Conservation (phyloP, 202 grass and related monocot genomes). For the Eragrostis tef region DNA sequence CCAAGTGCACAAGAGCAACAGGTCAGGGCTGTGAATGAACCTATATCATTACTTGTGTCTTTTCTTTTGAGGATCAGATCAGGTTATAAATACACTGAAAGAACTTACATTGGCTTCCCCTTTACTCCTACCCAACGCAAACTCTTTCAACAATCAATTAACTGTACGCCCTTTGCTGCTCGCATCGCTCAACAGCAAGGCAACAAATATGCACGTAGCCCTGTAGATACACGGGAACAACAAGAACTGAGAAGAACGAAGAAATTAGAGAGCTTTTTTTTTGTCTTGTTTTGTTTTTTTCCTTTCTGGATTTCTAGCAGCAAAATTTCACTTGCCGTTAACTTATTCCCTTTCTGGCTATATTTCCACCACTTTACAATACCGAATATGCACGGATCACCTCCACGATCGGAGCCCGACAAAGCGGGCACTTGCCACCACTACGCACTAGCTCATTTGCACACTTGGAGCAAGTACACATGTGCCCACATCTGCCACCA, state of each 20-base stretch:
- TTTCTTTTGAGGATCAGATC: constrained; percentile 35
- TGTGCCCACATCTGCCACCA: constrained; percentile 87
- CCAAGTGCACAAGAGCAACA: too few relatives aligned
- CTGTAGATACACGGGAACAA: constrained; percentile 49
- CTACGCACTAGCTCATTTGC: constrained; percentile 84
- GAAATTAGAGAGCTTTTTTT: constrained; percentile 22
- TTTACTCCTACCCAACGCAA: constrained; percentile 39
- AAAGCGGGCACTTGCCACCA: constrained; percentile 92
- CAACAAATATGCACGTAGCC: constrained; percentile 51
- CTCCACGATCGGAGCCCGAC: constrained; percentile 89
- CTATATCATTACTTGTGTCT: constrained; percentile 45
- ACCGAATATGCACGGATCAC: constrained; percentile 90
- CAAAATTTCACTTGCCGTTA: constrained; percentile 56
- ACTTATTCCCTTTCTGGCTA: constrained; percentile 44
- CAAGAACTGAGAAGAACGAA: constrained; percentile 34
- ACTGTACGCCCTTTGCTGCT: constrained; percentile 43
- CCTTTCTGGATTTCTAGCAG: constrained; percentile 35
- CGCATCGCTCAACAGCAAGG: constrained; percentile 46
- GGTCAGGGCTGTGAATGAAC: neutral
- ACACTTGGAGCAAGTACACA: constrained; percentile 99
- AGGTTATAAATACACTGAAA: constrained; percentile 61
- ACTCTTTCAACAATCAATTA: constrained; percentile 64
- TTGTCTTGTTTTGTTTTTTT: neutral
- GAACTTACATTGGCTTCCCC: constrained; percentile 44
- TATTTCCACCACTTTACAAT: constrained; percentile 52